Evolutionary conservation across 208 protist genomes (phyloP), one percentile per base, ranked within the genome.

Genomic region (Tritrichomonas foetus): DNA sequence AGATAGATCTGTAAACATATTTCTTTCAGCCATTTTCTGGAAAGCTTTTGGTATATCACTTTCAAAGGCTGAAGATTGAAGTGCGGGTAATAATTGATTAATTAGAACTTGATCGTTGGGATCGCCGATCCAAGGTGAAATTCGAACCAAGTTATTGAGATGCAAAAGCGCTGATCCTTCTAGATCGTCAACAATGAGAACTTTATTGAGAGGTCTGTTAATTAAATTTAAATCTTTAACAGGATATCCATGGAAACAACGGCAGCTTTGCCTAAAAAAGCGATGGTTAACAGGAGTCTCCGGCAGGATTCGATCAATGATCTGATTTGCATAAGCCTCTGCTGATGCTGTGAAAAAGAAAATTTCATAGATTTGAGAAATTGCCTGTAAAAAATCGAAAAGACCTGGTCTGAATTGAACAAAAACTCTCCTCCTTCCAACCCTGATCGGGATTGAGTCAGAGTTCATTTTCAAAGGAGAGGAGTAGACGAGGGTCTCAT

Each of bases 291-390:
- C 13, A 30, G n/a, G n/a, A 11, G 41, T 82, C 20, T 82, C n/a
- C n/a, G 74, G 74, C n/a, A 36, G 14, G 8, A 82, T 82, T 11
- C 0, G 14, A 82, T 82, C 41, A n/a, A 82, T 82, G 22, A 82
- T 30, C 30, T 82, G n/a, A 82, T 82, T 41, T 0, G 16, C 74
- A 44, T 82, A 82, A n/a, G 13, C 41, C 20, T 82, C 27, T 3
- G 27, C 41, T 82, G 74, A 36, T 47, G 74, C 74, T 53, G 74
- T 82, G 50, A 82, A 82, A 20, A 82, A 47, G 39, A 82, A 82
- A 53, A 82, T 27, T n/a, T 82, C 74, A 30, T 50, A 82, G 20
- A 82, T 20, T 82, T 82, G 20, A 22, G n/a, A 47, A 20, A 82
- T 50, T 50, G 16, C 41, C 20, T 82, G 41, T 33, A 82, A 20